Conservation (phyloP, 768 basidiomycete genomes). For the Boletus sensibilis region DNA sequence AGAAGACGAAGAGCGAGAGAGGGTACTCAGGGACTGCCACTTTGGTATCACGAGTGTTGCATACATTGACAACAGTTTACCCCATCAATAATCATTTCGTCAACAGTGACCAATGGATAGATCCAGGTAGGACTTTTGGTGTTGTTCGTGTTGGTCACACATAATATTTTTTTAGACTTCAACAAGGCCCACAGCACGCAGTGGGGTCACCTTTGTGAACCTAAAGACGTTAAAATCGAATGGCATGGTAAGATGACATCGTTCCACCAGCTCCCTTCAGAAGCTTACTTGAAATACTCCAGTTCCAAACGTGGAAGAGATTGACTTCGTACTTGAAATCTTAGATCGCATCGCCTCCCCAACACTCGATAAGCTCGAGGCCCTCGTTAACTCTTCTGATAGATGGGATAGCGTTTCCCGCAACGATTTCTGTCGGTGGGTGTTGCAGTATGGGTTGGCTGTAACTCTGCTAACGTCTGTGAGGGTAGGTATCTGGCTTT, state of each 20-base stretch:
- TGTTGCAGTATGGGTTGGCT: background rate
- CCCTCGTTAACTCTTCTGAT: slow-evolving; percentile 49
- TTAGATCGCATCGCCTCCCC: slow-evolving; percentile 67
- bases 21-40: slow-evolving; percentile 82
- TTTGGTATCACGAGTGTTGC: slow-evolving; percentile 70
- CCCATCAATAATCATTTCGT: slow-evolving; percentile 78
- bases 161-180: slow-evolving; percentile 45
- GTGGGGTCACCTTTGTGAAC: slow-evolving; percentile 81
- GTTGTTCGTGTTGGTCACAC: slow-evolving; percentile 7
- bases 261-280: background rate
- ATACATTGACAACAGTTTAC: slow-evolving; percentile 74
- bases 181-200: slow-evolving; percentile 57
- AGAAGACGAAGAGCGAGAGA: slow-evolving; percentile 84
- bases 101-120: slow-evolving; percentile 77
- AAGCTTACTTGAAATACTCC: slow-evolving; percentile 31
- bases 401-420: slow-evolving; percentile 66
- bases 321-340: slow-evolving; percentile 77
- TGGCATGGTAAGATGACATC: slow-evolving; percentile 68
- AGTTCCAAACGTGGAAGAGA: slow-evolving; percentile 53
- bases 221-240: slow-evolving; percentile 76
- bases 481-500: slow-evolving; percentile 60
- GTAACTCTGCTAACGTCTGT: slow-evolving; percentile 1
- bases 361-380: slow-evolving; percentile 64
- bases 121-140: slow-evolving; percentile 52
- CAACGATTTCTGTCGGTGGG: slow-evolving; percentile 83